Base-by-base conservation (phyloP, 78 protist genomes). In the Tieghemostelium lacteum region DNA sequence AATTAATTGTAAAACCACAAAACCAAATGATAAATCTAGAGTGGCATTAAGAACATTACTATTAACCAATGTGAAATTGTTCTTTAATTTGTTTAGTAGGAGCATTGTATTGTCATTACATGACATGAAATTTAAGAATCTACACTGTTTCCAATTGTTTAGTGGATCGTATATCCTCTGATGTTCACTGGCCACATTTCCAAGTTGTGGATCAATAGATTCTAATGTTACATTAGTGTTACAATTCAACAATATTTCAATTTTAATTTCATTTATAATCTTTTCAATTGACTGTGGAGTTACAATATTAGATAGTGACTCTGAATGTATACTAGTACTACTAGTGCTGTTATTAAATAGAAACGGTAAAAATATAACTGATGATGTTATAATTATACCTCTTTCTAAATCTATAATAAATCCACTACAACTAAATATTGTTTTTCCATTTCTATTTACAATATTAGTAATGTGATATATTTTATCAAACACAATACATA, bases 361-460 rank as follows among this genome's bases (percentile, higher is more conserved):
- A n/a, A 83, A 83, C 60, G 91, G 91, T 60, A 69, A 33, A 60
- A 83, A 83, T 36, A 69, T 58, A 7, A 66, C 57, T 58, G 91
- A 31, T 42, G 91, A 83, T 66, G 78, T 69, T 20, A 83, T 55
- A 22, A 83, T 69, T 20, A 69, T 40, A 29, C 91, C 91, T 36
- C 58, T 69, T n/a, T 67, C 77, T 58, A 24, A 29, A 83, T 83
- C 75, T 31, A 83, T 45, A 2, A 83, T 83, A 40, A 83, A 83
- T 28, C 91, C 91, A 58, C 91, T 83, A 42, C 91, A 83, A 69
- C 91, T 83, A 20, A 69, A 69, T 58, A 73, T 58, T 19, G 39
- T 69, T 55, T 60, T 66, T n/a, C 91, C 91, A 66, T 83, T 73
- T 28, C 91, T 77, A 34, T 3, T 20, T 20, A 22, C 14, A 2